phyloP scores from a whole-genome alignment of 176 grass and related monocot genomes.

The Avena eriantha region DNA sequence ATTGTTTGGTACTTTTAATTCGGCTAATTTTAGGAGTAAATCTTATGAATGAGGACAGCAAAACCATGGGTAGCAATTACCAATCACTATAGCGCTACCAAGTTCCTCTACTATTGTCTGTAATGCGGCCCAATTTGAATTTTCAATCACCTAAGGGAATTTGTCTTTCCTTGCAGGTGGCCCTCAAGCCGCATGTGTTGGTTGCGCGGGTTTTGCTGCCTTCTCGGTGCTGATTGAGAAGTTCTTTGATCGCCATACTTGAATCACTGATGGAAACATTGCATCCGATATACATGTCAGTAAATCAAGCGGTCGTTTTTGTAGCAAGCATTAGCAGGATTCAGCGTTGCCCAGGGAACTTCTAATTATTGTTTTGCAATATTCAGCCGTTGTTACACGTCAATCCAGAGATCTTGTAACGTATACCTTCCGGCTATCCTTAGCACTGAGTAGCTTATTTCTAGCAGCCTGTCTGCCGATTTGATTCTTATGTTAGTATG shows the following conservation, averaged over 20 bases:
- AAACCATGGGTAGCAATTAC: background rate
- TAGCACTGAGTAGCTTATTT: conserved; percentile 4
- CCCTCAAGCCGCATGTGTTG: conserved; percentile 80
- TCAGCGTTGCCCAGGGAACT: background rate
- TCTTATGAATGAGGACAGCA: background rate
- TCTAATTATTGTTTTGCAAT: conserved; percentile 4
- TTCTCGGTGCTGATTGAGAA: conserved; percentile 95
- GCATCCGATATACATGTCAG: background rate
- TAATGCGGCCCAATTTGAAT: conserved; percentile 17
- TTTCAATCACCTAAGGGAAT: background rate
- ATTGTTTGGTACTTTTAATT: background rate
- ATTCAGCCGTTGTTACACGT: conserved; percentile 36
- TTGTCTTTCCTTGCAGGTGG: conserved; percentile 74
- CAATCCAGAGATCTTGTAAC: conserved; percentile 11
- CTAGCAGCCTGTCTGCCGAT: background rate
- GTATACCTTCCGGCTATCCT: background rate
- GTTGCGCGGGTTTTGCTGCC: conserved; percentile 90
- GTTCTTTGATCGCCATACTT: conserved; percentile 85
- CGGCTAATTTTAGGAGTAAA: background rate
- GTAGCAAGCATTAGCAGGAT: conserved; percentile 32
- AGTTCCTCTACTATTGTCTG: background rate
- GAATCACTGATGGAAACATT: conserved; percentile 36
- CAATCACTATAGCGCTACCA: background rate
- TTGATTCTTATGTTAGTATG: background rate
- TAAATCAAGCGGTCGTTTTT: conserved; percentile 42